These are phyloP conservation scores for Colletotrichum cereale DNA, from an alignment of 2,329 filamentous ascomycete species.

Conservation along the genomic window DNA sequence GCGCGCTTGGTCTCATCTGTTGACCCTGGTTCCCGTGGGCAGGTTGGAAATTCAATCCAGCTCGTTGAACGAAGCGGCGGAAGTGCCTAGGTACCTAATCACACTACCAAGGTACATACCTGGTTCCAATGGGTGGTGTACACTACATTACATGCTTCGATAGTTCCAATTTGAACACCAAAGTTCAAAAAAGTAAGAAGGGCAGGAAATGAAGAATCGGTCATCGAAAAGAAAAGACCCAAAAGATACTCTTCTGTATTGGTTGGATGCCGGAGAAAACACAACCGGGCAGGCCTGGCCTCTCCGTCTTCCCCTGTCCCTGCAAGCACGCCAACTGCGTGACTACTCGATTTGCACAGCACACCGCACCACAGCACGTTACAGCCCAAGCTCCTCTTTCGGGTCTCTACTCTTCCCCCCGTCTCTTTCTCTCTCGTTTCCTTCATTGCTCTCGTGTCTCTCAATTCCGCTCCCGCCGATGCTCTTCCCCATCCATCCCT, in stretches of 20 bases:
- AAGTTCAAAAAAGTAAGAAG: background rate
- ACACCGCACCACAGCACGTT: background rate
- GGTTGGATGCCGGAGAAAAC: background rate
- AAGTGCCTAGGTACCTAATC: too few relatives aligned
- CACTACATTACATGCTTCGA: background rate
- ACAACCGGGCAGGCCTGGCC: background rate
- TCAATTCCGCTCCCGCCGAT: background rate
- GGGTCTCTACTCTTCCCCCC: slow-evolving; percentile 1
- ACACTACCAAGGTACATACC: background rate
- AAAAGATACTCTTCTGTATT: background rate
- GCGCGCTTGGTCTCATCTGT: background rate
- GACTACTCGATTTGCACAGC: background rate
- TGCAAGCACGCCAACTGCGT: background rate
- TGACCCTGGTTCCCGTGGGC: background rate
- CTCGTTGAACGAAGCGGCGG: too few relatives aligned
- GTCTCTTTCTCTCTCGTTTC: background rate
- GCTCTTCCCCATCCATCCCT: slow-evolving; percentile 1
- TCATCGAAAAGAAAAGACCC: background rate
- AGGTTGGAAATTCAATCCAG: background rate
- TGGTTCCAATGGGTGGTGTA: background rate
- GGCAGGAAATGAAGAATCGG: background rate
- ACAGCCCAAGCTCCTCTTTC: slow-evolving; percentile 15
- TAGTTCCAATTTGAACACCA: background rate
- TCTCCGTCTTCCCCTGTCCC: background rate
- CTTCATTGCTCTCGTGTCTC: background rate